A percentile compares a stretch with the other conserved stretches of the same genome.
These are phyloP conservation scores for Venturia effusa DNA, from an alignment of 2,329 filamentous ascomycete species.

Conservation along the genomic window DNA sequence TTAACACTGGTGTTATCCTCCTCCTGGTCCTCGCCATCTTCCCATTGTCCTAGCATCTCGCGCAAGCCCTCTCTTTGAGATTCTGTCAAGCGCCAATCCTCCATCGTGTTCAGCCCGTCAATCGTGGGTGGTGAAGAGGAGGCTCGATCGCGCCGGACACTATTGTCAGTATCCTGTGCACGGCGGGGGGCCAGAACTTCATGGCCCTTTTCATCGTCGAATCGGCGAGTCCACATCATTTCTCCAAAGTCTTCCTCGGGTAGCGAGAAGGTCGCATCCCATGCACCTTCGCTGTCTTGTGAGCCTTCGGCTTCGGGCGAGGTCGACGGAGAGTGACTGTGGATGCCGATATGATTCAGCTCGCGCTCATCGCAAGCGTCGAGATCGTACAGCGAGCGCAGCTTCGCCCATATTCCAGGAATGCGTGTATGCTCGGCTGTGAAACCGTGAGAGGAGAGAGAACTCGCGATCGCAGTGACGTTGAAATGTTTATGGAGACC, in stretches of 20 bases:
- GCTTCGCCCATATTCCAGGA: conserved; percentile 83
- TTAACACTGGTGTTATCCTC: conserved; percentile 3
- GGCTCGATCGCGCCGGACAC: neutral
- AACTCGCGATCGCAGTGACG: conserved; percentile 75
- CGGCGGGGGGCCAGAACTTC: neutral
- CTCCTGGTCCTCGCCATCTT: conserved; percentile 3
- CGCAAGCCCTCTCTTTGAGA: neutral
- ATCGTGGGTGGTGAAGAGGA: conserved; percentile 4
- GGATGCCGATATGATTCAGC: conserved; percentile 23
- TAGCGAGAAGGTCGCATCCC: conserved; percentile 3
- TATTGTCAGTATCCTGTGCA: neutral
- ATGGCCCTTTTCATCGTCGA: neutral
- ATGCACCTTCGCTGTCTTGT: neutral
- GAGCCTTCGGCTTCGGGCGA: conserved; percentile 5
- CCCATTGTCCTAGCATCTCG: neutral
- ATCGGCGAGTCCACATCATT: neutral
- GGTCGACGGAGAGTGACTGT: neutral
- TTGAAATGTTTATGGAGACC: conserved; percentile 92
- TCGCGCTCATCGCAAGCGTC: conserved; percentile 77
- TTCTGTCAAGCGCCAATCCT: neutral
- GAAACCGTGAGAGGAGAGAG: conserved; percentile 70
- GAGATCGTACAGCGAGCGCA: conserved; percentile 74
- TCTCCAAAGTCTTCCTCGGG: conserved; percentile 8
- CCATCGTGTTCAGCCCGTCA: neutral
- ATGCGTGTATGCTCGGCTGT: conserved; percentile 75